Evolutionary conservation across 805 yeast genomes (phyloP).

Genomic region (Candida ulmi): DNA sequence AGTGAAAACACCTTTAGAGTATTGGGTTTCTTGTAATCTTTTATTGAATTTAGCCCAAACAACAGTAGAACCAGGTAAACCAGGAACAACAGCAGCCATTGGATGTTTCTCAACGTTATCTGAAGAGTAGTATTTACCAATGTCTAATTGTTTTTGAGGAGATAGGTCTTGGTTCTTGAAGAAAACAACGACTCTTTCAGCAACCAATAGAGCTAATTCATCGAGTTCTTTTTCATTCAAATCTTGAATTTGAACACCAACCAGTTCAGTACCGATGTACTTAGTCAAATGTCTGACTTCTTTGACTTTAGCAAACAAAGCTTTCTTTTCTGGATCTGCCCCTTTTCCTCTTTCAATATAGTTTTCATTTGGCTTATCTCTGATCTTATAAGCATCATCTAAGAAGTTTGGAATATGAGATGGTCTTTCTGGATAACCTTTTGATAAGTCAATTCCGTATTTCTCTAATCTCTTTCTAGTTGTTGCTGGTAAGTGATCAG

Average conservation of each 20-base stretch:
- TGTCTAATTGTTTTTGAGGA: constrained; percentile 30
- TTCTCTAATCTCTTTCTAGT: constrained; percentile 24
- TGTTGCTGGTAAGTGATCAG: constrained; percentile 17
- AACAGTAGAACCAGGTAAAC: constrained; percentile 32
- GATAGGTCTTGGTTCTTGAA: constrained; percentile 42
- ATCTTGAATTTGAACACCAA: constrained; percentile 38
- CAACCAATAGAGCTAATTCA: constrained; percentile 41
- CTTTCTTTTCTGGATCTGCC: constrained; percentile 37
- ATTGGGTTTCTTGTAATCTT: constrained; percentile 13
- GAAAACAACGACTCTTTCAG: constrained; percentile 43
- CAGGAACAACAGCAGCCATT: constrained; percentile 24
- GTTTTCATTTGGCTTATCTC: constrained; percentile 26
- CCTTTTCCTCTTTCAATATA: constrained; percentile 28
- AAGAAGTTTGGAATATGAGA: constrained; percentile 29
- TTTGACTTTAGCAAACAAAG: constrained; percentile 32
- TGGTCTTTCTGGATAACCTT: constrained; percentile 35
- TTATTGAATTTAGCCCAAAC: constrained; percentile 27
- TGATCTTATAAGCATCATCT: constrained; percentile 33
- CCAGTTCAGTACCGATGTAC: constrained; percentile 42
- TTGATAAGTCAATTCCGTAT: constrained; percentile 28
- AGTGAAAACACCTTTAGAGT: constrained; percentile 21
- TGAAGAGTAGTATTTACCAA: background rate
- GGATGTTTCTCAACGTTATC: constrained; percentile 31
- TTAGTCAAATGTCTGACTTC: constrained; percentile 36
- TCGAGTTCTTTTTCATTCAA: constrained; percentile 36